phyloP scores from a whole-genome alignment of 208 protist genomes.

The Trichomonas vaginalis region DNA sequence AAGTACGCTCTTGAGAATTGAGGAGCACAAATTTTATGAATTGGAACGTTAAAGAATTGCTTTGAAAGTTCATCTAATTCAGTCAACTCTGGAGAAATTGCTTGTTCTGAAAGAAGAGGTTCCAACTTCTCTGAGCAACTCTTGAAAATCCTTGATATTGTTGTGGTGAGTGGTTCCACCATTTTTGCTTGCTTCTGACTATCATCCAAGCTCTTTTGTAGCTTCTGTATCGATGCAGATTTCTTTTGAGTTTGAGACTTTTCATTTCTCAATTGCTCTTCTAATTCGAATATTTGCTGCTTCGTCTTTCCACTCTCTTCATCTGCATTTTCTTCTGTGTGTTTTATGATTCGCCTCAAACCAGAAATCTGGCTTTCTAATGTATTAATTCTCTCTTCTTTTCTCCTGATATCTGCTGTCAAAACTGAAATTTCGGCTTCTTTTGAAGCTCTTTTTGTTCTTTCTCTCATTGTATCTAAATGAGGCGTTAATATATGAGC shows the following conservation, averaged over 20 bases:
- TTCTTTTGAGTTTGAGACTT: not conserved
- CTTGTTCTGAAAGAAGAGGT: not conserved
- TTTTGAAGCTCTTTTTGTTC: not conserved
- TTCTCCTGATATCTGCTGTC: not conserved
- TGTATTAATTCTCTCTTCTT: not conserved
- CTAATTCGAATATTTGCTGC: not conserved
- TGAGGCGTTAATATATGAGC: not conserved
- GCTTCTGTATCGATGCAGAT: not conserved
- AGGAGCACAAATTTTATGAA: not conserved
- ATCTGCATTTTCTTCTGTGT: not conserved
- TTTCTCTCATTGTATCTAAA: not conserved
- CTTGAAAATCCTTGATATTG: not conserved
- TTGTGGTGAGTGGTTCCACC: not conserved
- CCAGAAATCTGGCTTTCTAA: not conserved
- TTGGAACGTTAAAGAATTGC: not conserved
- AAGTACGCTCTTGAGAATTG: not conserved
- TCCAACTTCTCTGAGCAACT: not conserved
- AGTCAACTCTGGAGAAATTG: not conserved
- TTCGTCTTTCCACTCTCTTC: not conserved
- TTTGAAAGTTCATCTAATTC: not conserved
- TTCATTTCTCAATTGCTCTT: not conserved
- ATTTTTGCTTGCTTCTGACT: not conserved
- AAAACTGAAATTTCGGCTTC: not conserved
- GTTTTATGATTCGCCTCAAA: not conserved
- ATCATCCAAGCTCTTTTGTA: not conserved